Evolutionary conservation across 1,284 basidiomycete species (phyloP).

Genomic region (Phylloporus sp.): DNA sequence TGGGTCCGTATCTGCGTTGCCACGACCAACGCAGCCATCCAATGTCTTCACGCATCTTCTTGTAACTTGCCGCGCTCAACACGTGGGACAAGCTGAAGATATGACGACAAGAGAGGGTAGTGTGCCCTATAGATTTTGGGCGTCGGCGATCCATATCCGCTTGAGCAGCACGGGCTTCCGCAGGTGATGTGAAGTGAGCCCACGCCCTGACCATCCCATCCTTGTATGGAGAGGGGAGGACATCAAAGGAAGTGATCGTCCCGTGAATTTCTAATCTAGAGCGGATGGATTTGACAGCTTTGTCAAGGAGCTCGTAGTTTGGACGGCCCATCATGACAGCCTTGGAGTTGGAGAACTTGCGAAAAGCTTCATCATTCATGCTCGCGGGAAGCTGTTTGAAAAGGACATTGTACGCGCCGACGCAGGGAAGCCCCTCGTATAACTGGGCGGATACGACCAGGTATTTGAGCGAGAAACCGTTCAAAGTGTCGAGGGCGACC

Average conservation of each 20-base stretch:
- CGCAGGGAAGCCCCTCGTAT: conserved; percentile 58
- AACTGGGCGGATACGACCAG: conserved; percentile 48
- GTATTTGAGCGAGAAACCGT: conserved; percentile 40
- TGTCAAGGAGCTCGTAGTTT: conserved; percentile 48
- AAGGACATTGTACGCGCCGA: conserved; percentile 59
- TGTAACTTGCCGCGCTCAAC: conserved; percentile 43
- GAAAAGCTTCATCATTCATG: conserved; percentile 45
- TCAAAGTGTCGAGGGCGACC: conserved; percentile 47
- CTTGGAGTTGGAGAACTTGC: conserved; percentile 48
- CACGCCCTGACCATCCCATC: conserved; percentile 53
- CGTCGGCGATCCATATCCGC: conserved; percentile 47
- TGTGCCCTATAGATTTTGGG: conserved; percentile 46
- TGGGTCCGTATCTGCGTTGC: conserved; percentile 29
- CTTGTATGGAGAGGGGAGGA: conserved; percentile 54
- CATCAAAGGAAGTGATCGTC: conserved; percentile 48
- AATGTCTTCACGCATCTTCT: conserved; percentile 43
- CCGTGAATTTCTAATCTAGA: conserved; percentile 44
- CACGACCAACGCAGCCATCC: conserved; percentile 35
- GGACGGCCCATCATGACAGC: conserved; percentile 55
- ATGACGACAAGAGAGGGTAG: conserved; percentile 52
- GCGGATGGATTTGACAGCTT: conserved; percentile 45
- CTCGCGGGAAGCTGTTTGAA: conserved; percentile 55
- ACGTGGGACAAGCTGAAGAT: conserved; percentile 50
- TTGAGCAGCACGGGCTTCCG: conserved; percentile 54
- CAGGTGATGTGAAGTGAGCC: conserved; percentile 53